Base-by-base conservation (phyloP, 2,329 filamentous ascomycete species). In the Colletotrichum ledebouriae region DNA sequence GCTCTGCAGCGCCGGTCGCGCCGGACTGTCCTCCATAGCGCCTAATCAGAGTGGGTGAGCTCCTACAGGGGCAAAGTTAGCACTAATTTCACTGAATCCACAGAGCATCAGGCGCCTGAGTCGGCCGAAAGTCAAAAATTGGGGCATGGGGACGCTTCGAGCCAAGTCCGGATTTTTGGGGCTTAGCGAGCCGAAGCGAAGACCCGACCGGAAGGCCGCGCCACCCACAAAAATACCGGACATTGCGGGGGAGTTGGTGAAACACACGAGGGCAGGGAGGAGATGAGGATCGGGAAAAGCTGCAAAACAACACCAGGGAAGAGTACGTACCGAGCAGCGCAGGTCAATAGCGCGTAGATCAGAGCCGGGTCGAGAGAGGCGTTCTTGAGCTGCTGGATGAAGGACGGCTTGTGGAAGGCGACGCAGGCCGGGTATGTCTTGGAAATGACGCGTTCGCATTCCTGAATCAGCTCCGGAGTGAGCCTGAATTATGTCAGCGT, bases 401-500 rank as follows among this genome's bases (percentile, higher is more conserved):
- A 89, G 2, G 86, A 86, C 7, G 87, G 86, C 78, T 88, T 89
- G 79, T 89, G 87, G 75, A 89, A 89, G 73, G 86, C 87, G 47
- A 89, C 86, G 74, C 86, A 89, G 70, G 87, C 86, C 44, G 87
- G 87, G 72, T 89, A 83, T 13, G 86, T 87, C 80, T 87, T 89
- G 73, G 83, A 84, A 73, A 89, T 85, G 74, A 89, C 86, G 66
- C 86, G 83, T 78, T 89, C 87, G 76, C 86, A 88, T 78, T 89
- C 87, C 71, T 82, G 78, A 70, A 88, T 80, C 70, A 88, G 79
- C 75, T 89, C 87, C 59, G 87, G 86, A 9, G 86, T 87, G 59
- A 89, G 76, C 72, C 81, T 83, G 73, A 47, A 39, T 60, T 57
- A 57, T 34, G 55, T 68, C 65, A 68, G 62, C 57, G 44, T 25